phyloP scores from a whole-genome alignment of 2,329 filamentous ascomycete genomes.

The Davidsoniella eucalypti region DNA sequence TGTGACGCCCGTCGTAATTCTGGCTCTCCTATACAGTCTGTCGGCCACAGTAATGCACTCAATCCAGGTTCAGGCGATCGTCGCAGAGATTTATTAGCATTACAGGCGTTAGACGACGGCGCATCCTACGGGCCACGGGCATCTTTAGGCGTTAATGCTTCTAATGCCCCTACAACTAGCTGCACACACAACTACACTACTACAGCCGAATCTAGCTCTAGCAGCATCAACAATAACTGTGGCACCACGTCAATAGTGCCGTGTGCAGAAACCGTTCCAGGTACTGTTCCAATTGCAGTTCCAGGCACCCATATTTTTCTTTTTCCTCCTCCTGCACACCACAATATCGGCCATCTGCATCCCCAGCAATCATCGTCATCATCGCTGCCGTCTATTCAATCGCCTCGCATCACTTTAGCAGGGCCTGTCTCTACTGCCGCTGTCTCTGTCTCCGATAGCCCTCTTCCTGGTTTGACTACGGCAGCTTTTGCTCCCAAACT shows the following conservation, averaged over 20 bases:
- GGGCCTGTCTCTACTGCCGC: conserved; percentile 19
- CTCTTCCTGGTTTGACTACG: conserved; percentile 5
- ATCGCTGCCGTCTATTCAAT: conserved; percentile 15
- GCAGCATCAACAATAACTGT: background rate
- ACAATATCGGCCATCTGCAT: background rate
- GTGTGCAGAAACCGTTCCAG: too few relatives aligned
- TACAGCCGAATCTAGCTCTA: background rate
- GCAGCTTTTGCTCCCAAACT: too few relatives aligned
- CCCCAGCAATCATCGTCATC: background rate
- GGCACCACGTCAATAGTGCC: background rate
- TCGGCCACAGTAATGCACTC: too few relatives aligned
- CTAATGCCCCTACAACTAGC: background rate
- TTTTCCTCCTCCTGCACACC: background rate
- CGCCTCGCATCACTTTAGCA: conserved; percentile 15
- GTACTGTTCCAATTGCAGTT: too few relatives aligned
- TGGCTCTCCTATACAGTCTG: too few relatives aligned
- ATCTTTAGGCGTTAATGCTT: background rate
- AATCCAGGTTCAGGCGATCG: background rate
- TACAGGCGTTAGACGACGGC: too few relatives aligned
- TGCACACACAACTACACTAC: background rate
- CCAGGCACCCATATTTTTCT: background rate
- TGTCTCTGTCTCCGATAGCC: conserved; percentile 15
- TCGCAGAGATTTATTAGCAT: background rate
- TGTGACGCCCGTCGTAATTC: too few relatives aligned
- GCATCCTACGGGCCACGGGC: too few relatives aligned